phyloP scores from a whole-genome alignment of 805 yeast species.

The Ogataea pilisensis region DNA sequence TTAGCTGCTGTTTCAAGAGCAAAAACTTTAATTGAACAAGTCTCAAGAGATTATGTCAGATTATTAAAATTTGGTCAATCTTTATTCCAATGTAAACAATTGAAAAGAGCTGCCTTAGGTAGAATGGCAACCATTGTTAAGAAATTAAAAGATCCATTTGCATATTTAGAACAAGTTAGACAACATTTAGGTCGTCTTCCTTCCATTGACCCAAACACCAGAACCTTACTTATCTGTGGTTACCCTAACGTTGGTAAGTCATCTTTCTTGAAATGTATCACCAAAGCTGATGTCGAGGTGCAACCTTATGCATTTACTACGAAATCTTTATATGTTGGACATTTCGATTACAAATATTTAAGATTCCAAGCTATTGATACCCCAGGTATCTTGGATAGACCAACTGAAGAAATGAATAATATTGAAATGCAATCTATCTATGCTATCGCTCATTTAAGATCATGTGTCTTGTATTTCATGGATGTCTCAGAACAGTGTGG shows the following conservation, averaged over 20 bases:
- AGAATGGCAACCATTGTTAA: constrained; percentile 98
- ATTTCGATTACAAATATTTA: constrained; percentile 95
- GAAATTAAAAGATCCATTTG: constrained; percentile 89
- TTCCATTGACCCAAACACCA: constrained; percentile 95
- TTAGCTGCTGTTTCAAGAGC: constrained; percentile 93
- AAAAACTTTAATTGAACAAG: constrained; percentile 91
- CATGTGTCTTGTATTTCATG: constrained; percentile 96
- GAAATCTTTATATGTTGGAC: constrained; percentile 95
- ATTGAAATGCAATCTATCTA: constrained; percentile 99
- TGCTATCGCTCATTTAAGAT: constrained; percentile 96
- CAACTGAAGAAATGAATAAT: constrained; percentile 99
- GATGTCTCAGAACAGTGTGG: constrained; percentile 99
- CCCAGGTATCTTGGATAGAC: constrained; percentile 98
- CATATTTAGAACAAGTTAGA: constrained; percentile 95
- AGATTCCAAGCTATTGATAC: constrained; percentile 99
- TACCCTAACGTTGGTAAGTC: constrained; percentile 99
- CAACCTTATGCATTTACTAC: constrained; percentile 99
- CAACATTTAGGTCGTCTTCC: constrained; percentile 99
- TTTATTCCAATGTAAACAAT: constrained; percentile 96
- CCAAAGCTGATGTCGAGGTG: constrained; percentile 98
- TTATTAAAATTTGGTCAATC: constrained; percentile 96
- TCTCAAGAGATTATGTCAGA: constrained; percentile 91
- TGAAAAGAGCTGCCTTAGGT: constrained; percentile 97
- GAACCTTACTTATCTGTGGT: constrained; percentile 96
- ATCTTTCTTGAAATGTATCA: constrained; percentile 85